Evolutionary conservation across 2,329 filamentous ascomycete species (phyloP), one percentile per base, ranked within the genome.

Genomic region (Aspergillus ibericus): DNA sequence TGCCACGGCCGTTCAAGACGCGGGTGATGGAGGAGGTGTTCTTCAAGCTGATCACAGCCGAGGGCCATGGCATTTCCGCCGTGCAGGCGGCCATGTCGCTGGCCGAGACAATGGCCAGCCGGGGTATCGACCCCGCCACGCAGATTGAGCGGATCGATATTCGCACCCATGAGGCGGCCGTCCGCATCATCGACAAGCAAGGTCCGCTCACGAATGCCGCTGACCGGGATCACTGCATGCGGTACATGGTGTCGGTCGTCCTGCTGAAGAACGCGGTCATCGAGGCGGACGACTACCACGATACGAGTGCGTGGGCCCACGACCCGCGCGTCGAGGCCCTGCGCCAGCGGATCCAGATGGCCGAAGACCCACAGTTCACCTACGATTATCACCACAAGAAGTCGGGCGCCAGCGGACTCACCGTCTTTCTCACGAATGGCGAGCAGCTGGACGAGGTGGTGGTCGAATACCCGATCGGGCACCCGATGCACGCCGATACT

Each of bases 391-490:
- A 59, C 10, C 55, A 70, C 42, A 36, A 40, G 7, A 60, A 57
- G 4, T 59, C 59, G 60, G 44, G 55, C 1, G 60, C 69, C 1
- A 66, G 52, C 54, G 70, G 56, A 10, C 20, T 72, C 1, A 63
- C 59, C 5, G 53, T 72, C 1, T 34, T 35, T 4, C 40, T 72
- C 12, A 56, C 50, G 18, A 60, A 67, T 48, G 68, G 64, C 2
- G 51, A 35, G 7, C 27, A 49, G 15, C 36, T 70, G 1, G 60
- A 64, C 5, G 70, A 72, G 36, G 61, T 66, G 12, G 42, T 70
- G 0, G 60, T 72, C 12, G 58, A 79, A 65, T 79, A 75, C 65
- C 76, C 77, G 0, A 58, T 64, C 10, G 70, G 70, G 4, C 65
- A 72, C 55, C 54, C 50, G 7, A 55, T 56, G 44, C 53, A 63